These are phyloP conservation scores for Perilla frutescens DNA, from an alignment of 257 asterid species.

Conservation along the genomic window DNA sequence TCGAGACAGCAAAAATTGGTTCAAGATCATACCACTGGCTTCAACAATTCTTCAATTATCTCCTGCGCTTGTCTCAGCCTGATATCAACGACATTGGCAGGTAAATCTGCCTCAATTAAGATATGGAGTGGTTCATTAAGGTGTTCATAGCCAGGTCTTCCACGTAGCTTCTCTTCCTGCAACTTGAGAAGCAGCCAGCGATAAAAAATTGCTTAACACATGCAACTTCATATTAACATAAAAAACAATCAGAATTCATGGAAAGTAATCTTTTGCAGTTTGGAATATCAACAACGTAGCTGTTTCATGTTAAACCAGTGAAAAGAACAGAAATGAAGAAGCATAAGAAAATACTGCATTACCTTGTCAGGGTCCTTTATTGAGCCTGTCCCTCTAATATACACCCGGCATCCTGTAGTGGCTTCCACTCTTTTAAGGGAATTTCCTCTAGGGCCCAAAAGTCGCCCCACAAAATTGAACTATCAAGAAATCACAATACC, in stretches of 20 bases:
- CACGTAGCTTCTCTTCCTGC: constrained; percentile 88
- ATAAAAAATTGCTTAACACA: constrained; percentile 3
- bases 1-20: background rate
- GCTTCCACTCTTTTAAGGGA: constrained; percentile 96
- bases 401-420: constrained; percentile 97
- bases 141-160: constrained; percentile 93
- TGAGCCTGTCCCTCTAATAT: constrained; percentile 95
- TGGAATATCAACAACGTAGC: background rate
- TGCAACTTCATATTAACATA: background rate
- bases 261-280: background rate
- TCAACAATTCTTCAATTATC: constrained; percentile 82
- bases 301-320: background rate
- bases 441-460: constrained; percentile 97
- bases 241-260: background rate
- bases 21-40: constrained; percentile 74
- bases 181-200: constrained; percentile 28
- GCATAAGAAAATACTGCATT: constrained; percentile 28
- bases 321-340: background rate
- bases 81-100: constrained; percentile 71
- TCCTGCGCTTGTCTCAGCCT: constrained; percentile 88
- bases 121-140: constrained; percentile 87
- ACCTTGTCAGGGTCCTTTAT: constrained; percentile 99
- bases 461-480: constrained; percentile 99
- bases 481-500: constrained; percentile 35
- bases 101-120: constrained; percentile 91